Evolutionary conservation across 495 filamentous ascomycete genomes (phyloP).

Genomic region (Friedmanniomyces simplex): DNA sequence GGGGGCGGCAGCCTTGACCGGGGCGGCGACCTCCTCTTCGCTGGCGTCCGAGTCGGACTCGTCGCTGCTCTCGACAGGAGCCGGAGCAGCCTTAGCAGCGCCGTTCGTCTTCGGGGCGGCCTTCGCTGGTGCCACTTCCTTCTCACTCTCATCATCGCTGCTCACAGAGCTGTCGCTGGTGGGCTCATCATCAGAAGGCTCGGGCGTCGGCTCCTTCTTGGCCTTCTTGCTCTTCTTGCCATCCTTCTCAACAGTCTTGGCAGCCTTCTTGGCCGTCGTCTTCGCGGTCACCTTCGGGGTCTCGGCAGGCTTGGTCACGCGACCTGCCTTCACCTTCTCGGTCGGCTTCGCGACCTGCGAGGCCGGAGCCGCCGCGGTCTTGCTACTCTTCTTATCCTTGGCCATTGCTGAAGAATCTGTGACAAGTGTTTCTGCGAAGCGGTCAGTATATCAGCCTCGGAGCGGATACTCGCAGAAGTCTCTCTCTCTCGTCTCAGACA

Average conservation of each 20-base stretch:
- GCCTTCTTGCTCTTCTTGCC: slow-evolving; percentile 32
- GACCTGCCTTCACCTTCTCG: slow-evolving; percentile 37
- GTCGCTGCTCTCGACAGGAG: slow-evolving; percentile 6
- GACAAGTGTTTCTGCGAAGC: slow-evolving; percentile 15
- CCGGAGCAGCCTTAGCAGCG: not conserved
- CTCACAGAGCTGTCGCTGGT: slow-evolving; percentile 24
- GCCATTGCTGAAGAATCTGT: slow-evolving; percentile 31
- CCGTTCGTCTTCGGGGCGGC: slow-evolving; percentile 17
- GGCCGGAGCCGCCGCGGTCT: slow-evolving; percentile 29
- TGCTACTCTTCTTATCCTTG: slow-evolving; percentile 40
- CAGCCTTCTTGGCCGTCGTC: slow-evolving; percentile 26
- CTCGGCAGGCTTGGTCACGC: slow-evolving; percentile 35
- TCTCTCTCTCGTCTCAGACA: slow-evolving; percentile 23
- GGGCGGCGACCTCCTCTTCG: slow-evolving; percentile 27
- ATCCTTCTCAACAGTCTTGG: slow-evolving; percentile 30
- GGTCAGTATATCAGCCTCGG: slow-evolving; percentile 7
- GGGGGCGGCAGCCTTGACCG: slow-evolving; percentile 24
- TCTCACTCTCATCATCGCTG: slow-evolving; percentile 28
- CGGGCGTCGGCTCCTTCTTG: slow-evolving; percentile 42
- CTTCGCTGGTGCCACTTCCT: slow-evolving; percentile 25
- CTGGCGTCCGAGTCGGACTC: slow-evolving; percentile 33
- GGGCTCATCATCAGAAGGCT: slow-evolving; percentile 24
- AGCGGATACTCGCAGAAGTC: not conserved
- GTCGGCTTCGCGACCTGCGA: slow-evolving; percentile 3
- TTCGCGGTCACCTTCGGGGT: slow-evolving; percentile 32